Evolutionary conservation across 768 basidiomycete species (phyloP).

Genomic region (Termitomyces sp.): DNA sequence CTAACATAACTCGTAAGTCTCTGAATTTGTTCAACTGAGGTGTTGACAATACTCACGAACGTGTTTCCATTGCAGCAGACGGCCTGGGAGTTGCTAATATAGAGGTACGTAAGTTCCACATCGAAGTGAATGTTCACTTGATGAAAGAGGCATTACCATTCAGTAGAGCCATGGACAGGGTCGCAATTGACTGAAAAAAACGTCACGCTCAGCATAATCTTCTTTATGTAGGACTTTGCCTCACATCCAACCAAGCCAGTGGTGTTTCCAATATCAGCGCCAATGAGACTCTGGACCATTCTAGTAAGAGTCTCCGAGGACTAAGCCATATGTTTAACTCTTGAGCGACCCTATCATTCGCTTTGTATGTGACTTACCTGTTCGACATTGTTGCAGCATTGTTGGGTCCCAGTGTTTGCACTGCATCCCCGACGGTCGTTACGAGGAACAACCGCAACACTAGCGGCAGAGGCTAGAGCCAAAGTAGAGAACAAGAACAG

Average conservation of each 20-base stretch:
- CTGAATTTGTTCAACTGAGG: not conserved
- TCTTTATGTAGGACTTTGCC: not conserved
- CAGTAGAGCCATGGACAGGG: slow-evolving; percentile 7
- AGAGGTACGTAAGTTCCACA: not conserved
- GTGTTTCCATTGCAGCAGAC: slow-evolving; percentile 17
- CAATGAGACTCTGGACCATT: slow-evolving; percentile 9
- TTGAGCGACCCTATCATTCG: too few species aligned
- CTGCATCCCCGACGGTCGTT: too few species aligned
- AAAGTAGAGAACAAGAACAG: slow-evolving; percentile 9
- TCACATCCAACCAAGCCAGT: slow-evolving; percentile 9
- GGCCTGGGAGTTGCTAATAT: too few species aligned
- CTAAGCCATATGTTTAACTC: too few species aligned
- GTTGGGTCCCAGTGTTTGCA: slow-evolving; percentile 7
- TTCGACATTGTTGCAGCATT: too few species aligned
- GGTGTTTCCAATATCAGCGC: not conserved
- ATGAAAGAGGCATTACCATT: not conserved
- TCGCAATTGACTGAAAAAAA: slow-evolving; percentile 9
- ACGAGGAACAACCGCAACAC: slow-evolving; percentile 2
- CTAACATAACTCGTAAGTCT: not conserved
- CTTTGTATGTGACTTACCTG: not conserved
- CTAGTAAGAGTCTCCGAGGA: not conserved
- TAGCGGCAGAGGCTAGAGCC: slow-evolving; percentile 6
- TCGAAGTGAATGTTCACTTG: not conserved
- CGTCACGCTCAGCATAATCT: not conserved
- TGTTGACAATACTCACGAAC: too few species aligned